Conservation (phyloP, 495 filamentous ascomycete genomes). For the Evansstolkia leycettana region DNA sequence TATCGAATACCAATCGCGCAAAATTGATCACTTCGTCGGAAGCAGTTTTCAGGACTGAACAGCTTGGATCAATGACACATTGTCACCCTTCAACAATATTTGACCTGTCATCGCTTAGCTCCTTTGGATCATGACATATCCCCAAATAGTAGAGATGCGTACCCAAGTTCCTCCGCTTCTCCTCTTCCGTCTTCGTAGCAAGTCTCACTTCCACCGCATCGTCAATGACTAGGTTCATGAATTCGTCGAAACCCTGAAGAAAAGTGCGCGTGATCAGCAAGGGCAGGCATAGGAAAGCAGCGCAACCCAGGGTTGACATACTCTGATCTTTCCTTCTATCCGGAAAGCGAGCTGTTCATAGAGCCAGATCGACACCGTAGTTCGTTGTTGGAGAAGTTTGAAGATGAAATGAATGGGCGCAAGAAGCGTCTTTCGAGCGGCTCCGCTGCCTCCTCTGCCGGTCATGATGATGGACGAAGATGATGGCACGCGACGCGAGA, state of each 20-base stretch:
- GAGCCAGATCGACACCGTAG: conserved; percentile 86
- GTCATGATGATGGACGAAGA: too few relatives aligned
- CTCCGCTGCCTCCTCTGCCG: conserved; percentile 62
- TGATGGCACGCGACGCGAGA: neutral
- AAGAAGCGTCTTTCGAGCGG: conserved; percentile 76
- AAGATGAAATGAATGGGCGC: conserved; percentile 99
- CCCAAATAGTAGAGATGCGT: conserved; percentile 14
- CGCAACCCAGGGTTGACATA: conserved; percentile 38
- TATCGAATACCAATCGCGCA: neutral
- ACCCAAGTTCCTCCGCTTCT: conserved; percentile 74
- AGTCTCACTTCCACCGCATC: conserved; percentile 88
- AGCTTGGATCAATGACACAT: conserved; percentile 87
- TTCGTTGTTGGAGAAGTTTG: conserved; percentile 81
- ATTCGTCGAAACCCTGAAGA: conserved; percentile 84
- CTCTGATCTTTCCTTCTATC: conserved; percentile 90
- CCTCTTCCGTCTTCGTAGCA: conserved; percentile 67
- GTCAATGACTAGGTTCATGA: conserved; percentile 97
- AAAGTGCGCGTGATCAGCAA: conserved; percentile 1
- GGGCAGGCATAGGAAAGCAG: neutral
- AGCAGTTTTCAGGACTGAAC: conserved; percentile 30
- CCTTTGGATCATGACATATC: neutral
- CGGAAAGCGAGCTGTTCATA: conserved; percentile 89
- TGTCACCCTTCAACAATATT: conserved; percentile 95
- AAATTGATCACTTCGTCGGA: too few relatives aligned
- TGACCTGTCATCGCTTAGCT: conserved; percentile 49